Evolutionary conservation across 495 filamentous ascomycete species (phyloP).

Genomic region (Penicillium bialowiezense): DNA sequence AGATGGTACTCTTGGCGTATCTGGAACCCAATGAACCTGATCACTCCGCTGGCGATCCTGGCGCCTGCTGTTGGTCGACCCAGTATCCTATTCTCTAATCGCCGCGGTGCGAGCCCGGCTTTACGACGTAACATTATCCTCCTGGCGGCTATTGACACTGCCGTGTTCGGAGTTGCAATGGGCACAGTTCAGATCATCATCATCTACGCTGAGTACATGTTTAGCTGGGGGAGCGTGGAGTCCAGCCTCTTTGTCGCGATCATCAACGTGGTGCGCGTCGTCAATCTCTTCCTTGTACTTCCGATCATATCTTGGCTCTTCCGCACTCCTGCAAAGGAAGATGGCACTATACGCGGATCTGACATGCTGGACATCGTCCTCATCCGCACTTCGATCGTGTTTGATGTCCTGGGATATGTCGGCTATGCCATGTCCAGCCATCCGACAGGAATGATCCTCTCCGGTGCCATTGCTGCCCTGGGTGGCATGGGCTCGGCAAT

Average conservation of each 20-base stretch:
- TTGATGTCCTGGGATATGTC: conserved; percentile 73
- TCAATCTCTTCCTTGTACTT: conserved; percentile 69
- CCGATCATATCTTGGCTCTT: conserved; percentile 69
- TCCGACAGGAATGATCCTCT: conserved; percentile 56
- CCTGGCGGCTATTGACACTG: conserved; percentile 74
- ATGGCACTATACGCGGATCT: conserved; percentile 62
- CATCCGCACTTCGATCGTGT: conserved; percentile 71
- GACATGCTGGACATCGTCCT: conserved; percentile 73
- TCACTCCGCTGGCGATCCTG: conserved; percentile 76
- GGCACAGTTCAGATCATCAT: conserved; percentile 74
- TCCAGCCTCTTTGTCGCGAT: conserved; percentile 73
- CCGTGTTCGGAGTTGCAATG: conserved; percentile 77
- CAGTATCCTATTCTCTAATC: conserved; percentile 57
- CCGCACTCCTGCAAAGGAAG: conserved; percentile 44
- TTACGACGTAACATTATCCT: conserved; percentile 77
- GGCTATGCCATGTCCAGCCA: conserved; percentile 66
- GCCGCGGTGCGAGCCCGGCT: conserved; percentile 53
- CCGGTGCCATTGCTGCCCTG: conserved; percentile 67
- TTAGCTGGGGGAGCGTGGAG: conserved; percentile 77
- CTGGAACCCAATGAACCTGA: conserved; percentile 55
- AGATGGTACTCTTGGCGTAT: conserved; percentile 15
- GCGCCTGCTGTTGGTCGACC: conserved; percentile 65
- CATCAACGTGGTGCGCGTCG: conserved; percentile 70
- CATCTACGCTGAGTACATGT: conserved; percentile 74
- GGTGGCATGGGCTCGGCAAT: conserved; percentile 85